Percentiles rank a stretch among this genome's conserved stretches.
Conservation (phyloP, 208 protist genomes). For the Trypanosoma caninum region DNA sequence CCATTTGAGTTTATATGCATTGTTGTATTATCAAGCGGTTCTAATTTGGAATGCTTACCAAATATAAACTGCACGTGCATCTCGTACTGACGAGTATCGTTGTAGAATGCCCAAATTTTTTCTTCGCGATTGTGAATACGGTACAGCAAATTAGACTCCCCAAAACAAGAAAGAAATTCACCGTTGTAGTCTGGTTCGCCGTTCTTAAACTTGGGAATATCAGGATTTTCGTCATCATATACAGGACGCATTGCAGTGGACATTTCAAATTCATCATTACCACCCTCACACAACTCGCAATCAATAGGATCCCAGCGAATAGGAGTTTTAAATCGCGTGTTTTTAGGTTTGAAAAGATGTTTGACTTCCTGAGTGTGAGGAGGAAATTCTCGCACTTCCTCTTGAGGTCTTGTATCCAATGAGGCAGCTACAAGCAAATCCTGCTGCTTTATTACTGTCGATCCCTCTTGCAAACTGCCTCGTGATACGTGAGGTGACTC, state of each 20-base stretch:
- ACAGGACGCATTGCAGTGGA: constrained; percentile 39
- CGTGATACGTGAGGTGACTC: too few relatives aligned
- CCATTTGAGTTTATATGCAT: constrained; percentile 34
- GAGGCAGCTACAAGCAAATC: too few relatives aligned
- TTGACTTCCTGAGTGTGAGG: constrained; percentile 16
- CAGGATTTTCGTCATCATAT: constrained; percentile 29
- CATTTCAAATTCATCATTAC: constrained; percentile 71
- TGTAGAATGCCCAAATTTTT: constrained; percentile 81
- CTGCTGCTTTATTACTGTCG: too few relatives aligned
- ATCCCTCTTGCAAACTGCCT: too few relatives aligned
- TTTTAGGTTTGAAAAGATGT: constrained; percentile 36
- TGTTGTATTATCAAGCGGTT: constrained; percentile 52
- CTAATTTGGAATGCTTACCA: constrained; percentile 53
- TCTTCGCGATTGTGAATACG: constrained; percentile 58
- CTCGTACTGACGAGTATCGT: constrained; percentile 66
- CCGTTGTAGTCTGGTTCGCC: constrained; percentile 53
- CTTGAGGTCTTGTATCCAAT: too few relatives aligned
- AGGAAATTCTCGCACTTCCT: neutral
- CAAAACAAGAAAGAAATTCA: constrained; percentile 70
- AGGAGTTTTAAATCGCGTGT: constrained; percentile 26
- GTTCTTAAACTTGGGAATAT: constrained; percentile 47
- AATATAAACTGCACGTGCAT: constrained; percentile 75
- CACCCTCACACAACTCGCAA: constrained; percentile 41
- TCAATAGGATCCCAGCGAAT: constrained; percentile 58
- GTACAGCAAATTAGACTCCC: constrained; percentile 75